These are phyloP conservation scores for Aureobasidium sp. DNA, from an alignment of 2,329 filamentous ascomycete species.

Conservation along the genomic window DNA sequence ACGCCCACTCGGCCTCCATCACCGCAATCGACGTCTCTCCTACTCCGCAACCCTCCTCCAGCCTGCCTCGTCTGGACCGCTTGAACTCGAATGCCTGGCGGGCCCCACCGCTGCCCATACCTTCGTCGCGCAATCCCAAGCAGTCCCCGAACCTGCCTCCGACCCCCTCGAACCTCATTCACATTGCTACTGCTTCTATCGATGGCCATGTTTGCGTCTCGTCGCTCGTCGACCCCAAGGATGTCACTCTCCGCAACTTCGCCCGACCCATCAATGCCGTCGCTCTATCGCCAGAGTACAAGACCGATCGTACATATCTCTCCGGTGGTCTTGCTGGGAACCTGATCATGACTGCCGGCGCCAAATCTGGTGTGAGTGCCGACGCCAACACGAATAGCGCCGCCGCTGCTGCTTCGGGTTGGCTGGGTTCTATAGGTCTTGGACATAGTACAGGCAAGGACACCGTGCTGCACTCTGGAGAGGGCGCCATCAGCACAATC, in stretches of 20 bases:
- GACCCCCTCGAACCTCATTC: slow-evolving; percentile 80
- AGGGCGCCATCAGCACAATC: slow-evolving; percentile 82
- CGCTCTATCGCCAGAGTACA: slow-evolving; percentile 90
- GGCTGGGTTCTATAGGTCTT: slow-evolving; percentile 82
- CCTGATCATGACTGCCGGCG: slow-evolving; percentile 76
- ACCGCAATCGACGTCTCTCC: slow-evolving; percentile 87
- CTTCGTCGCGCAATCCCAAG: slow-evolving; percentile 22
- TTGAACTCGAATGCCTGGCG: slow-evolving; percentile 11
- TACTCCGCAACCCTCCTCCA: slow-evolving; percentile 52
- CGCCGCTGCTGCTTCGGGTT: slow-evolving; percentile 67
- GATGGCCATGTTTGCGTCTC: slow-evolving; percentile 93
- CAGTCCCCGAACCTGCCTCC: slow-evolving; percentile 54
- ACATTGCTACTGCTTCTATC: slow-evolving; percentile 86
- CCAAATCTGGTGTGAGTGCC: slow-evolving; percentile 63
- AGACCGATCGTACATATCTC: slow-evolving; percentile 76
- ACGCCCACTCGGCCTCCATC: slow-evolving; percentile 85
- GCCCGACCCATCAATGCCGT: slow-evolving; percentile 86
- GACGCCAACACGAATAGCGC: slow-evolving; percentile 87
- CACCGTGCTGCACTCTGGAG: slow-evolving; percentile 78
- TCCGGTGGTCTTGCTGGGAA: slow-evolving; percentile 85
- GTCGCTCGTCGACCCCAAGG: slow-evolving; percentile 76
- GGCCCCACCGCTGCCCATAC: not conserved
- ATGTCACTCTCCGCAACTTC: slow-evolving; percentile 88
- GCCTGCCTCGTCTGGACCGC: not conserved
- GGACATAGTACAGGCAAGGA: slow-evolving; percentile 73